A percentile compares a stretch with the other conserved stretches of the same genome.
phyloP scores from a whole-genome alignment of 257 asterid genomes.

The Primulina tabacum region DNA sequence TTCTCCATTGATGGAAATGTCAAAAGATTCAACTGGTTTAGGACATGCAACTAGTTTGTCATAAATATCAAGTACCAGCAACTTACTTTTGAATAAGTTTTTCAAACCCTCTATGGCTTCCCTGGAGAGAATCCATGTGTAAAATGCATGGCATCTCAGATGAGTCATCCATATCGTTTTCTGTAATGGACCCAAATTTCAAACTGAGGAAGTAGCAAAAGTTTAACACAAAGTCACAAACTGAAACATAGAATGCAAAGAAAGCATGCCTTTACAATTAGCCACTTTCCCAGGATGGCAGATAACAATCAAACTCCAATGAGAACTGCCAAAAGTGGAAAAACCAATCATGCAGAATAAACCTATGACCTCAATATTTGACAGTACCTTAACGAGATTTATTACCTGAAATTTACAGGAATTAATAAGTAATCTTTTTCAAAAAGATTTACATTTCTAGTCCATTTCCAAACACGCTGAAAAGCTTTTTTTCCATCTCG shows the following conservation, averaged over 20 bases:
- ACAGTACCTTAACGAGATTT: conserved; percentile 26
- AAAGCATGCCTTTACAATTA: conserved; percentile 43
- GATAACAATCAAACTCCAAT: conserved; percentile 92
- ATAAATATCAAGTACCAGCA: conserved; percentile 23
- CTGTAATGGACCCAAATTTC: conserved; percentile 44
- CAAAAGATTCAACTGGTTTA: not conserved
- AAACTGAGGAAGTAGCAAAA: conserved; percentile 20
- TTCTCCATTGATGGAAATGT: not conserved
- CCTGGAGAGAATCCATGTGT: conserved; percentile 87
- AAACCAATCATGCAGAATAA: conserved; percentile 26
- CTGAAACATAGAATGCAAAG: conserved; percentile 13
- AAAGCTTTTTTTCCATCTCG: conserved; percentile 59
- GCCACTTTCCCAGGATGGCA: conserved; percentile 89
- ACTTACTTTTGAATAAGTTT: conserved; percentile 60
- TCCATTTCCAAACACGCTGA: conserved; percentile 81
- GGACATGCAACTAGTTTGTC: conserved; percentile 2
- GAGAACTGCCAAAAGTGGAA: conserved; percentile 53
- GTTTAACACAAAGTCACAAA: conserved; percentile 18
- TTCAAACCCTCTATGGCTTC: conserved; percentile 69
- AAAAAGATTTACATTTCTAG: conserved; percentile 70
- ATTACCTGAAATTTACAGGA: conserved; percentile 90
- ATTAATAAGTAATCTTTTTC: conserved; percentile 73
- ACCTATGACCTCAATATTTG: conserved; percentile 17
- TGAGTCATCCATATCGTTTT: conserved; percentile 36
- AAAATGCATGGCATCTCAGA: conserved; percentile 64